A percentile compares a stretch with the other conserved stretches of the same genome.
Evolutionary conservation across 106 monocot genomes (phyloP).

Genomic region (Platanthera guangdongensis): DNA sequence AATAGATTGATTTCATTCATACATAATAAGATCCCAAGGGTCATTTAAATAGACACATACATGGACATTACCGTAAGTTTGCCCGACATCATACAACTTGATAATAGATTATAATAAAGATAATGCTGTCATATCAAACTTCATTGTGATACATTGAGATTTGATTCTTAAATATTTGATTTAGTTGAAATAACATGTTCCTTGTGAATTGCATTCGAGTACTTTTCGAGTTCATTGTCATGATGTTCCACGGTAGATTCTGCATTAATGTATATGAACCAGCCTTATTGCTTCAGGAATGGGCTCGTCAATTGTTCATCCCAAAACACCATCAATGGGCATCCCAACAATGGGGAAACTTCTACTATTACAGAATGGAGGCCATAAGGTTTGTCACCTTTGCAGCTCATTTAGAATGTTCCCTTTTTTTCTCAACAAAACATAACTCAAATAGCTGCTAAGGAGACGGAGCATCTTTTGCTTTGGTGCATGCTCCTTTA

Average conservation of each 20-base stretch:
- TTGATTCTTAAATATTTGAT: not conserved
- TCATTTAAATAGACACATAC: no score
- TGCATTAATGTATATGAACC: not conserved
- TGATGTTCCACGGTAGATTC: not conserved
- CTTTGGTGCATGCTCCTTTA: not conserved
- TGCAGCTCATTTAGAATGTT: not conserved
- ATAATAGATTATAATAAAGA: no score
- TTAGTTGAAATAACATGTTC: not conserved
- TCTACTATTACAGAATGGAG: constrained; percentile 92
- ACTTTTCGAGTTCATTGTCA: not conserved
- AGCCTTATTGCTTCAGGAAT: constrained; percentile 39
- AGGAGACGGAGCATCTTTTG: not conserved
- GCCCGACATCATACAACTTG: no score
- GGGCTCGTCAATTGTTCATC: constrained; percentile 71
- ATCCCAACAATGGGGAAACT: constrained; percentile 96
- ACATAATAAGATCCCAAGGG: no score
- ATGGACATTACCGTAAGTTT: no score
- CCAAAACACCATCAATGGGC: constrained; percentile 93
- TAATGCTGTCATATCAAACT: not conserved
- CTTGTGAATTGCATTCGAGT: not conserved
- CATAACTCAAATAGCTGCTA: not conserved
- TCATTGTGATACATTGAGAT: not conserved
- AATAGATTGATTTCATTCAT: no score
- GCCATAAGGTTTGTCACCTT: constrained; percentile 53
- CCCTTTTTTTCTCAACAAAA: not conserved